Evolutionary conservation across 441 rosid species (phyloP).

Genomic region (Croton setiger): DNA sequence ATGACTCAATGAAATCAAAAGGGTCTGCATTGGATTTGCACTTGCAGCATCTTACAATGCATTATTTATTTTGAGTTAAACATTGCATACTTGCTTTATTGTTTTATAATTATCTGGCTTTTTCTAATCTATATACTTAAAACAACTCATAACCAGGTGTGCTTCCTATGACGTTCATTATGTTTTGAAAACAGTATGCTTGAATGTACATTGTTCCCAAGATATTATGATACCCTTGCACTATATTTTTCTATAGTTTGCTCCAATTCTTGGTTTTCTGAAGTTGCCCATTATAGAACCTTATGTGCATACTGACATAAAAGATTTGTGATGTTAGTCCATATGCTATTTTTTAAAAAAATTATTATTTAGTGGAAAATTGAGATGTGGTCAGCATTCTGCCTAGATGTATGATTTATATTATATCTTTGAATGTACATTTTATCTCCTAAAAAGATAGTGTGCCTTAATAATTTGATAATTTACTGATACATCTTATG

Average conservation of each 20-base stretch:
- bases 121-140: neutral
- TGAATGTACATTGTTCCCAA: neutral
- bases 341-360: neutral
- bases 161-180: neutral
- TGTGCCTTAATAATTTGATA: conserved; percentile 8
- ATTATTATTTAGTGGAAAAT: neutral
- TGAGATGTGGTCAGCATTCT: neutral
- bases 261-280: neutral
- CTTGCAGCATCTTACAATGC: neutral
- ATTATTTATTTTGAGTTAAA: neutral
- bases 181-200: neutral
- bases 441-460: neutral
- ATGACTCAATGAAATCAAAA: neutral
- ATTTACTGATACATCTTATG: conserved; percentile 21
- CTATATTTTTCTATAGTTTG: too few relatives aligned
- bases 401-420: neutral
- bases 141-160: neutral
- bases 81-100: neutral
- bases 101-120: neutral
- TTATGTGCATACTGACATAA: neutral
- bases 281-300: neutral
- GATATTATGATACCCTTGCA: too few relatives aligned
- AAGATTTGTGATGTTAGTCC: conserved; percentile 8
- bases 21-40: neutral
- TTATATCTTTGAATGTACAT: conserved; percentile 3